A percentile compares a stretch with the other conserved stretches of the same genome.
Evolutionary conservation across 1,284 basidiomycete genomes (phyloP).

Genomic region (Xerocomus minutiporus): DNA sequence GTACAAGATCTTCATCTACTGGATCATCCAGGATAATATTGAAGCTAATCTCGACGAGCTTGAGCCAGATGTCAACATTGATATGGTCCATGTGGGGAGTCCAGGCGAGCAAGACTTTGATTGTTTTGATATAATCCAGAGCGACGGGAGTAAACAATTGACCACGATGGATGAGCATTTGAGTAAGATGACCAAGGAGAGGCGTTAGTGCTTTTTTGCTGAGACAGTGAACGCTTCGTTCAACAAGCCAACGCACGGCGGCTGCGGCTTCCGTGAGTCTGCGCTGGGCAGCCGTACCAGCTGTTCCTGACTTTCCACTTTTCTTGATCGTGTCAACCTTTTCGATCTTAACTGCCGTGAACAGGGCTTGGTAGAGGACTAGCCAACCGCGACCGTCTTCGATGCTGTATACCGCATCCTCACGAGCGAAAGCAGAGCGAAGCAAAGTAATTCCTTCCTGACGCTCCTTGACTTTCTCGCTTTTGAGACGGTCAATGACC

Average conservation of each 20-base stretch:
- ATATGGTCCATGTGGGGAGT: constrained; percentile 78
- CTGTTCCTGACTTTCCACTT: constrained; percentile 32
- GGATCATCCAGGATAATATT: constrained; percentile 69
- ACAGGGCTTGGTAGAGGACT: constrained; percentile 69
- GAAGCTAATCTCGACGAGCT: constrained; percentile 68
- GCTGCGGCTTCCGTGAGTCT: constrained; percentile 62
- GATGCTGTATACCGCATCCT: constrained; percentile 50
- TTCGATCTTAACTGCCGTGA: constrained; percentile 62
- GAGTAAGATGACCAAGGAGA: constrained; percentile 64
- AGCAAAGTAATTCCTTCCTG: constrained; percentile 60
- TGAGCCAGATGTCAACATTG: constrained; percentile 62
- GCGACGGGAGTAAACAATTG: constrained; percentile 63
- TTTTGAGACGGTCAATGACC: constrained; percentile 52
- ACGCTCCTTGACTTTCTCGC: constrained; percentile 70
- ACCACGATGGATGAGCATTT: constrained; percentile 55
- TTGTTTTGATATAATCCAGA: constrained; percentile 77
- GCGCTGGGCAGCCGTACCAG: constrained; percentile 43
- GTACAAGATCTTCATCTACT: constrained; percentile 42
- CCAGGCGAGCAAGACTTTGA: constrained; percentile 61
- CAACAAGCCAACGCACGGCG: constrained; percentile 68
- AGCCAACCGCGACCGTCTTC: constrained; percentile 60
- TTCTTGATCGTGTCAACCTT: constrained; percentile 52
- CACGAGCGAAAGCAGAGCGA: constrained; percentile 57
- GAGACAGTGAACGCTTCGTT: constrained; percentile 51
- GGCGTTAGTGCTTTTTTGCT: constrained; percentile 50